phyloP scores from a whole-genome alignment of 1,139 yeast genomes.

The Diutina ranongensis region DNA sequence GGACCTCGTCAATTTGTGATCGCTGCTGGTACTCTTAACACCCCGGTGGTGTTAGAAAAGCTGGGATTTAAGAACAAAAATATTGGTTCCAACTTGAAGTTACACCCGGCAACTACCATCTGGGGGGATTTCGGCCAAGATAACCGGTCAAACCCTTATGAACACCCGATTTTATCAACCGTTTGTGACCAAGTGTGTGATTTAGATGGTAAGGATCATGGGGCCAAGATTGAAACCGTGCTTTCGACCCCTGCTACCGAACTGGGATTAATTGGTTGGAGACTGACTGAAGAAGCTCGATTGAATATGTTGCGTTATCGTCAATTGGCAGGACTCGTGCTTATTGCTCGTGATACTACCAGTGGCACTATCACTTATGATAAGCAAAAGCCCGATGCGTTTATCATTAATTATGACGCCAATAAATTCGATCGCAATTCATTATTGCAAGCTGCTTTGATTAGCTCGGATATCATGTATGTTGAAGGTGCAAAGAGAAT shows the following conservation, averaged over 20 bases:
- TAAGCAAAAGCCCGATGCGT: slow-evolving; percentile 23
- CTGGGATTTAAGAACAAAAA: slow-evolving; percentile 44
- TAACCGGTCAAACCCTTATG: slow-evolving; percentile 23
- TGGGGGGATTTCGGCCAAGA: slow-evolving; percentile 28
- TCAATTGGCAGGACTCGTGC: slow-evolving; percentile 28
- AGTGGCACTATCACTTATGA: slow-evolving; percentile 31
- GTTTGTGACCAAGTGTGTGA: slow-evolving; percentile 40
- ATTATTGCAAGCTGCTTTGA: slow-evolving; percentile 27
- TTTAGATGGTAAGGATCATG: slow-evolving; percentile 45
- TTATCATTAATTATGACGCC: slow-evolving; percentile 29
- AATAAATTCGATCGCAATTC: slow-evolving; percentile 34
- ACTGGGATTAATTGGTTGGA: slow-evolving; percentile 34
- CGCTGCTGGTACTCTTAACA: slow-evolving; percentile 39
- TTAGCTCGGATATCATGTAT: slow-evolving; percentile 36
- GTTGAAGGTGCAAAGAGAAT: slow-evolving; percentile 41
- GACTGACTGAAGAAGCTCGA: slow-evolving; percentile 23
- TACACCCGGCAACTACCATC: slow-evolving; percentile 36
- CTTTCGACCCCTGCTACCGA: slow-evolving; percentile 36
- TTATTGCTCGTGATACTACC: slow-evolving; percentile 38
- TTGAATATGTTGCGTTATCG: slow-evolving; percentile 27
- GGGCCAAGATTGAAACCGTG: slow-evolving; percentile 43
- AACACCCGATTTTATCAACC: slow-evolving; percentile 39
- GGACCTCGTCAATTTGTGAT: slow-evolving; percentile 39
- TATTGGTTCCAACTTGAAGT: slow-evolving; percentile 42
- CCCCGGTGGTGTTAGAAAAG: slow-evolving; percentile 38